Evolutionary conservation across 192 early-diverging fungal genomes (phyloP), one percentile per base, ranked within the genome.

Genomic region (Neocallimastix lanati): DNA sequence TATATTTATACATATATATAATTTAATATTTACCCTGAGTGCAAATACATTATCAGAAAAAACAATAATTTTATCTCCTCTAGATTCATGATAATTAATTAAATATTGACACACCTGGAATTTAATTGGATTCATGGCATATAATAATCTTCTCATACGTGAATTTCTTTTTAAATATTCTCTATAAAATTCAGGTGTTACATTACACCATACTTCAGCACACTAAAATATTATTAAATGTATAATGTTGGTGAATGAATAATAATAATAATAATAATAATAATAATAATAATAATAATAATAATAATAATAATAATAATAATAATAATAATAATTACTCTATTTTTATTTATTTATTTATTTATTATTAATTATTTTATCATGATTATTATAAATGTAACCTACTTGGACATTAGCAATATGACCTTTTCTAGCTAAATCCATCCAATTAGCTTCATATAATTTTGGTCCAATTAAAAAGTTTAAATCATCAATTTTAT

Each of bases 371-470:
- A n/a, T n/a, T n/a, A n/a, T n/a, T n/a, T n/a, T n/a, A n/a, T n/a
- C n/a, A n/a, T n/a, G n/a, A n/a, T n/a, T n/a, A n/a, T n/a, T n/a
- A n/a, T n/a, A n/a, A n/a, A n/a, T n/a, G n/a, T n/a, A n/a, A n/a
- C 36, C 14, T 16, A 85, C 83, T 77, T 96, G 93, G 40, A 99
- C 98, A 36, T 93, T 96, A 4, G 98, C 98, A 88, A 99, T 99
- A 82, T 96, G 94, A 29, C 98, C 98, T 83, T 93, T 90, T 30
- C 89, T 92, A n/a, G 96, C 95, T 79, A 99, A 83, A 82, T 99
- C 98, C 94, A 98, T 93, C 98, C 98, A 99, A 83, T 99, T 99
- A 21, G 98, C 98, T 84, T 99, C 98, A 86, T 95, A 99, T 76
- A 99, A 86, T 85, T 99, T 99, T 25, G 98, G 98, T 25, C 97